Percentiles rank a stretch among this genome's conserved stretches.
Evolutionary conservation across 768 basidiomycete species (phyloP).

Genomic region (Chalciporus sphaerocephalus): DNA sequence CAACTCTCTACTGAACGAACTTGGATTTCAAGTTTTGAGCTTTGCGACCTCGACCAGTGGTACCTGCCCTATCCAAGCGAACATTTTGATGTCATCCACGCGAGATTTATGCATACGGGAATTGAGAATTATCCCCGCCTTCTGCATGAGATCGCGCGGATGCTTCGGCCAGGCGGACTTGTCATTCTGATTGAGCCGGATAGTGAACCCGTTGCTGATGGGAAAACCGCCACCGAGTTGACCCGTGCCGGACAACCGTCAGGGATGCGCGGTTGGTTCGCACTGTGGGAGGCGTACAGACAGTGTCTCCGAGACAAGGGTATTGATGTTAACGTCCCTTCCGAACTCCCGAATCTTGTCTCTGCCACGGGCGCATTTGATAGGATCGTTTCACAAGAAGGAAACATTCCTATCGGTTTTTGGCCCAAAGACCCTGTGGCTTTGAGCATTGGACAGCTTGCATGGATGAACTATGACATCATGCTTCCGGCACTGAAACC

Average conservation of each 20-base stretch:
- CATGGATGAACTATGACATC: constrained; percentile 70
- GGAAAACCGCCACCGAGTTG: constrained; percentile 36
- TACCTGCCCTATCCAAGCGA: constrained; percentile 59
- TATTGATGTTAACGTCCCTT: constrained; percentile 56
- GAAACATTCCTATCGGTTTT: constrained; percentile 64
- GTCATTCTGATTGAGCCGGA: constrained; percentile 64
- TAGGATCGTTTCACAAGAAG: constrained; percentile 49
- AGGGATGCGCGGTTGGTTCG: constrained; percentile 55
- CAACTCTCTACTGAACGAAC: constrained; percentile 5
- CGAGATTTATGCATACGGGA: constrained; percentile 63
- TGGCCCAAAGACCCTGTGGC: constrained; percentile 60
- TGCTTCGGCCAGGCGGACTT: constrained; percentile 68
- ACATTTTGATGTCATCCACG: constrained; percentile 67
- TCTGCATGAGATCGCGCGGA: constrained; percentile 56
- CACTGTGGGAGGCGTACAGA: constrained; percentile 61
- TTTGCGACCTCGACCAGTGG: constrained; percentile 61
- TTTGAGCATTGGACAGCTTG: constrained; percentile 63
- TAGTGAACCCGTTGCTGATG: constrained; percentile 47
- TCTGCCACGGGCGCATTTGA: constrained; percentile 50
- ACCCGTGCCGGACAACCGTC: constrained; percentile 31
- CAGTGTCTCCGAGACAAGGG: constrained; percentile 47
- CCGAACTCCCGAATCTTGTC: constrained; percentile 49
- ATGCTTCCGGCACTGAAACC: constrained; percentile 61
- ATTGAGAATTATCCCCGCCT: constrained; percentile 60
- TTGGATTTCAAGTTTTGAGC: constrained; percentile 50